Evolutionary conservation across 177 flowering plant species (phyloP).

Genomic region (Tripterygium wilfordii): DNA sequence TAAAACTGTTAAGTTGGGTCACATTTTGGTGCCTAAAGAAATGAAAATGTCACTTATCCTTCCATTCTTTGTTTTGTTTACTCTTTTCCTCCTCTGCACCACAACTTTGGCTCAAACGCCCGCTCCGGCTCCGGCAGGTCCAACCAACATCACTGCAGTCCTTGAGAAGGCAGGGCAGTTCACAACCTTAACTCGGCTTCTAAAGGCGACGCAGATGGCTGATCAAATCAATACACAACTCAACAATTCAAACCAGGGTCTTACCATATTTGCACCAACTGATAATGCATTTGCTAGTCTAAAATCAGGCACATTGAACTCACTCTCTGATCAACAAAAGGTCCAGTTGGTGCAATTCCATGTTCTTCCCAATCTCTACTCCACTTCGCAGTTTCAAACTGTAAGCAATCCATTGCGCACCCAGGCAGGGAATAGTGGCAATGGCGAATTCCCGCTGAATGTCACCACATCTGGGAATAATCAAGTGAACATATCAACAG

Average conservation of each 20-base stretch:
- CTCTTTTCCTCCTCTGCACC: conserved; percentile 8
- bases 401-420: conserved; percentile 29
- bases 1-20: neutral
- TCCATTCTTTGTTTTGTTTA: neutral
- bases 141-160: conserved; percentile 19
- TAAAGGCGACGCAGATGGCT: conserved; percentile 15
- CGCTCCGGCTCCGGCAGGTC: conserved; percentile 13
- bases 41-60: conserved; percentile 1
- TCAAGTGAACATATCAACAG: conserved; percentile 27
- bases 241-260: conserved; percentile 21
- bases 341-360: conserved; percentile 27
- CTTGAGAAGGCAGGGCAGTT: conserved; percentile 26
- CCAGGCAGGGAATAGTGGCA: conserved; percentile 19
- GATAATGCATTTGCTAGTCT: conserved; percentile 25
- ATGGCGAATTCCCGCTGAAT: conserved; percentile 21
- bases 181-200: conserved; percentile 21
- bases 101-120: conserved; percentile 8
- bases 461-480: conserved; percentile 16
- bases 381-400: conserved; percentile 25
- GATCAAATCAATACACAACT: conserved; percentile 22
- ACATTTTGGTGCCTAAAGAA: neutral
- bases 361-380: conserved; percentile 15
- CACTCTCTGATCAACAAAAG: conserved; percentile 17
- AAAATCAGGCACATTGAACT: conserved; percentile 21
- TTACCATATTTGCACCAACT: conserved; percentile 30